These are phyloP conservation scores for Jaminaea rosea DNA, from an alignment of 1,284 basidiomycete species.

Conservation along the genomic window DNA sequence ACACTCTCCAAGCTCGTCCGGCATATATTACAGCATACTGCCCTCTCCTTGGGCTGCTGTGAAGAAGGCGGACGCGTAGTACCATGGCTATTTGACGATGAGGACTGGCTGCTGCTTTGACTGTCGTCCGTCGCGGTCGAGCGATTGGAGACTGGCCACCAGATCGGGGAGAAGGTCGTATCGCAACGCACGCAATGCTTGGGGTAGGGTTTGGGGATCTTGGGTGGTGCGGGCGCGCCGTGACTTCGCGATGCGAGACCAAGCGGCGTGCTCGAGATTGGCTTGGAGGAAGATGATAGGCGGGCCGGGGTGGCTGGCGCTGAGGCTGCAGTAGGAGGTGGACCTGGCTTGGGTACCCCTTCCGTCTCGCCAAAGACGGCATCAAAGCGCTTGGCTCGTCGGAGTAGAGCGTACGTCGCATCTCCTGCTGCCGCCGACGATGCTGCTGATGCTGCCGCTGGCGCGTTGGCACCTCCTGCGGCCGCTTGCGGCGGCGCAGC, in stretches of 20 bases:
- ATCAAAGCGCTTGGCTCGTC: conserved; percentile 32
- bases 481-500: too few relatives aligned
- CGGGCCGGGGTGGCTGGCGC: not conserved
- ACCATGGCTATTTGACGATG: not conserved
- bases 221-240: not conserved
- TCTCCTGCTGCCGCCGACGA: conserved; percentile 10
- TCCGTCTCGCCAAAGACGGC: conserved; percentile 1
- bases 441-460: not conserved
- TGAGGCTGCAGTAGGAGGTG: not conserved
- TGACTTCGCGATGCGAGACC: not conserved
- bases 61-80: not conserved
- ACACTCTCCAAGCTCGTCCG: not conserved
- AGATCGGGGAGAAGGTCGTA: conserved; percentile 19
- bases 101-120: not conserved
- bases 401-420: conserved; percentile 27
- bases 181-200: conserved; percentile 14
- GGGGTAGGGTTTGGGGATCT: not conserved
- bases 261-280: not conserved
- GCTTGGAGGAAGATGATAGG: not conserved
- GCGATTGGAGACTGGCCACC: conserved; percentile 11
- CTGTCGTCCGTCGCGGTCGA: not conserved
- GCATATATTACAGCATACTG: not conserved
- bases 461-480: not conserved
- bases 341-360: not conserved
- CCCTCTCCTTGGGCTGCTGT: not conserved